A percentile compares a stretch with the other conserved stretches of the same genome.
These are phyloP conservation scores for Penicillium griseofulvum DNA, from an alignment of 2,329 filamentous ascomycete species.

Conservation along the genomic window DNA sequence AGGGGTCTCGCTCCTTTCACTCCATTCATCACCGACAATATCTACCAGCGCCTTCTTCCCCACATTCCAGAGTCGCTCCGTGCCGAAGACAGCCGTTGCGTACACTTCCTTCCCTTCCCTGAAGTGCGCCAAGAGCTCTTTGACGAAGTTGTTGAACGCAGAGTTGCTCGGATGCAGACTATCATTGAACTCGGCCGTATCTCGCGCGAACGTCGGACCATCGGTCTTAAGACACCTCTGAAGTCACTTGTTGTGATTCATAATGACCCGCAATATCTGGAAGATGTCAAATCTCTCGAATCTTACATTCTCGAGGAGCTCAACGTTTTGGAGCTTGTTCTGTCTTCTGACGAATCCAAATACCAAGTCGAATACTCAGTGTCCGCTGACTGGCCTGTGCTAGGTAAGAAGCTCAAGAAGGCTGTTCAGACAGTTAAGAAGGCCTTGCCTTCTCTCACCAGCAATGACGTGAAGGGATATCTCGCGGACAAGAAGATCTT, in stretches of 20 bases:
- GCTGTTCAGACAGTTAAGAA: conserved; percentile 90
- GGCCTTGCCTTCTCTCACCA: conserved; percentile 74
- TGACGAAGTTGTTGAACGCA: conserved; percentile 78
- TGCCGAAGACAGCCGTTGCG: conserved; percentile 73
- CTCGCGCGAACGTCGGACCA: conserved; percentile 77
- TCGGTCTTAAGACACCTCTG: conserved; percentile 86
- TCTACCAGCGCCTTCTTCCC: conserved; percentile 79
- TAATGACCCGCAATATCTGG: conserved; percentile 74
- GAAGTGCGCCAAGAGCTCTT: conserved; percentile 86
- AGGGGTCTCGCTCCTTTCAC: conserved; percentile 90
- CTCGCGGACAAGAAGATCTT: conserved; percentile 69
- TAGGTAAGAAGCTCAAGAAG: conserved; percentile 97
- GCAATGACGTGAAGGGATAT: conserved; percentile 77
- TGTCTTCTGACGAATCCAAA: conserved; percentile 81
- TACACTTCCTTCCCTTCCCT: conserved; percentile 90
- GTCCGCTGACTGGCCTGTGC: conserved; percentile 84
- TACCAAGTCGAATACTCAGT: conserved; percentile 93
- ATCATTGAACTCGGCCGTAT: conserved; percentile 89
- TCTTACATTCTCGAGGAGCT: conserved; percentile 89
- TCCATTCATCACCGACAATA: conserved; percentile 91
- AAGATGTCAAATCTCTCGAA: conserved; percentile 81
- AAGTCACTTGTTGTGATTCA: conserved; percentile 90
- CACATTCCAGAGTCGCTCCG: conserved; percentile 72
- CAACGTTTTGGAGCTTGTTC: conserved; percentile 79
- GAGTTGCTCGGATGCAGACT: conserved; percentile 87